Conservation (phyloP, 768 basidiomycete genomes). For the Calocybe indica region DNA sequence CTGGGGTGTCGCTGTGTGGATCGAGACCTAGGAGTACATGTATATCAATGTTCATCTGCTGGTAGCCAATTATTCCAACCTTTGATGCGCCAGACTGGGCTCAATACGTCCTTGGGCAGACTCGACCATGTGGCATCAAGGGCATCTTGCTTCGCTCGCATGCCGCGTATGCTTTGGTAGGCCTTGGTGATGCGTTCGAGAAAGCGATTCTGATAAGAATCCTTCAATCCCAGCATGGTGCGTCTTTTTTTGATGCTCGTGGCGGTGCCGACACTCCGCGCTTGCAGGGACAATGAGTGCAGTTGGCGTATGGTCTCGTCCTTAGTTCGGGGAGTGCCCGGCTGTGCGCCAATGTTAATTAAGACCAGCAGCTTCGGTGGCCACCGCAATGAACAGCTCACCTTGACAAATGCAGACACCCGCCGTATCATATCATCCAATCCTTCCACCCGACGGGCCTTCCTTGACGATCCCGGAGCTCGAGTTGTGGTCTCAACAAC, state of each 20-base stretch:
- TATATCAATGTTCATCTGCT: neutral
- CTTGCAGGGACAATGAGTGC: slow-evolving; percentile 11
- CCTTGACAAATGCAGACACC: neutral
- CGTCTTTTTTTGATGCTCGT: slow-evolving; percentile 10
- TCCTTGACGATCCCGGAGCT: neutral
- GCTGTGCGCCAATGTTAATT: slow-evolving; percentile 5
- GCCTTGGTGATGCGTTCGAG: slow-evolving; percentile 14
- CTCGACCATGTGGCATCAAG: slow-evolving; percentile 4
- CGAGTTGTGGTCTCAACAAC: neutral
- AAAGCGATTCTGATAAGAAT: slow-evolving; percentile 22
- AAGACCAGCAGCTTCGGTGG: neutral
- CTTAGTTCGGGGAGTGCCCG: slow-evolving; percentile 8
- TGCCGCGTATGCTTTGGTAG: slow-evolving; percentile 9
- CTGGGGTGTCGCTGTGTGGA: slow-evolving; percentile 36
- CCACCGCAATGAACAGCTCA: neutral
- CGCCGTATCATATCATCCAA: neutral
- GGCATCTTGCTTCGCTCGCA: slow-evolving; percentile 15
- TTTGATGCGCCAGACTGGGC: slow-evolving; percentile 26
- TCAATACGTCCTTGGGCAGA: slow-evolving; percentile 20
- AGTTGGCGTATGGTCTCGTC: slow-evolving; percentile 12
- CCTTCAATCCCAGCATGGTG: slow-evolving; percentile 26
- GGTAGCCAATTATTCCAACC: slow-evolving; percentile 5
- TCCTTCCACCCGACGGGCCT: neutral
- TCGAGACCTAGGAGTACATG: slow-evolving; percentile 25
- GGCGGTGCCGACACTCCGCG: slow-evolving; percentile 9